phyloP scores from a whole-genome alignment of 306 rosid species.

The Notholithocarpus densiflorus region DNA sequence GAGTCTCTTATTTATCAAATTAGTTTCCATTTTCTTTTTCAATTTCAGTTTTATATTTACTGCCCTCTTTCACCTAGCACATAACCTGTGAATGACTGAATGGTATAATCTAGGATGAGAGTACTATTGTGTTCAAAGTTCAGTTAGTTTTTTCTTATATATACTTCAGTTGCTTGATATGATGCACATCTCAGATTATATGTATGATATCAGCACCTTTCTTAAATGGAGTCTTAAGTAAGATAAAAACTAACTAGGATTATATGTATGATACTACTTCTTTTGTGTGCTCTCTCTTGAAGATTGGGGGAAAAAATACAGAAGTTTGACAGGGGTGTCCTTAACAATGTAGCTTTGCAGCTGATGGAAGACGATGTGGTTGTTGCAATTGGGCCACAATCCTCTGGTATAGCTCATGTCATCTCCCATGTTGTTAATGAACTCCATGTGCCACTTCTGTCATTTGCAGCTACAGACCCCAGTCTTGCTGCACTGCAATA shows the following conservation, averaged over 20 bases:
- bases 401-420: slow-evolving; percentile 88
- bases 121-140: background rate
- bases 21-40: background rate
- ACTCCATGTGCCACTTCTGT: slow-evolving; percentile 85
- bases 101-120: background rate
- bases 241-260: background rate
- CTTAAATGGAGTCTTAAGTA: background rate
- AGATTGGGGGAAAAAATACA: background rate
- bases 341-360: slow-evolving; percentile 73
- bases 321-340: slow-evolving; percentile 22
- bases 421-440: slow-evolving; percentile 85
- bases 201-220: background rate
- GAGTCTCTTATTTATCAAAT: background rate
- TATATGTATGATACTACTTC: background rate
- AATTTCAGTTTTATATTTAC: background rate
- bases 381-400: slow-evolving; percentile 85
- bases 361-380: slow-evolving; percentile 72
- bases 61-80: background rate
- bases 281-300: slow-evolving; percentile 6
- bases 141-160: background rate
- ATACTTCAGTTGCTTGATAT: background rate
- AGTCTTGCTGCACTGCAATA: slow-evolving; percentile 73
- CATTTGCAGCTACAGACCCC: slow-evolving; percentile 91
- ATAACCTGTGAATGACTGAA: background rate
- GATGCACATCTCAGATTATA: no score